Percentiles rank a stretch among this genome's conserved stretches.
These are phyloP conservation scores for Neonectria faginata DNA, from an alignment of 2,329 filamentous ascomycete genomes.

Conservation along the genomic window DNA sequence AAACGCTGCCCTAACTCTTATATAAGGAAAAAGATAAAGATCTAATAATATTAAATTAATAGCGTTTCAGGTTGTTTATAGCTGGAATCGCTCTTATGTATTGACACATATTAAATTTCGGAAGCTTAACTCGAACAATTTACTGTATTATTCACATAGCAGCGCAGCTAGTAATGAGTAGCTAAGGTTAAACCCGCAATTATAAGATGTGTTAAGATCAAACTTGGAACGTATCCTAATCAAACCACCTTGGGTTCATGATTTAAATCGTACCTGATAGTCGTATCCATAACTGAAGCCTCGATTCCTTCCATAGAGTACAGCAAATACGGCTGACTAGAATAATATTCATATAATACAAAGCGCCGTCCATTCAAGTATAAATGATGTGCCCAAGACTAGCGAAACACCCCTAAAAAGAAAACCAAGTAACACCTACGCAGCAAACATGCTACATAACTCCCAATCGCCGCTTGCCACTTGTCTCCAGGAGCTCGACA, in stretches of 20 bases:
- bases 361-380: neutral
- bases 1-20: no score
- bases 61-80: no score
- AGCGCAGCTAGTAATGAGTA: no score
- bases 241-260: neutral
- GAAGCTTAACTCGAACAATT: no score
- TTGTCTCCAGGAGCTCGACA: conserved; percentile 46
- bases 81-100: no score
- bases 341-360: neutral
- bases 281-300: neutral
- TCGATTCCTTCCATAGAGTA: no score
- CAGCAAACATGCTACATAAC: conserved; percentile 45
- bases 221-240: neutral
- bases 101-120: no score
- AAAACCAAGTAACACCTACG: conserved; percentile 24
- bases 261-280: conserved; percentile 21
- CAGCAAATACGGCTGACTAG: neutral
- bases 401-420: neutral
- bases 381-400: neutral
- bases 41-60: no score
- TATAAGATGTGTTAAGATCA: neutral
- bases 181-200: no score
- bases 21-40: no score
- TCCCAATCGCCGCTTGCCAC: conserved; percentile 46
- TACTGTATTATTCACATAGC: no score